A percentile compares a stretch with the other conserved stretches of the same genome.
Conservation (phyloP, 371 early-diverging fungal genomes). For the Mucor piriformis region DNA sequence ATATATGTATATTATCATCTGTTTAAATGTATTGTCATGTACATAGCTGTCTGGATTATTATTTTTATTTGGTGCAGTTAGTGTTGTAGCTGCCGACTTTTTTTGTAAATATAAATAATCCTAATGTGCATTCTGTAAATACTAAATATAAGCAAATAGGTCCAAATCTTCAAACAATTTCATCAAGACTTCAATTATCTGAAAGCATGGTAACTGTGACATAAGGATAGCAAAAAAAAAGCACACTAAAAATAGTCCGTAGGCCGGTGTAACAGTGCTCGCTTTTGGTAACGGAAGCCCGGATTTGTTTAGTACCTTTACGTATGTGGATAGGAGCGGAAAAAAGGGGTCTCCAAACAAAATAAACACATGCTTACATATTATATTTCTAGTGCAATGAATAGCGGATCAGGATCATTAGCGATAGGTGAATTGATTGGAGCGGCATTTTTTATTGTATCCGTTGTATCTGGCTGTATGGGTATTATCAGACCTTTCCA, state of each 20-base stretch:
- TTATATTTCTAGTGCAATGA: slow-evolving; percentile 65
- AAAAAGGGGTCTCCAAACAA: neutral
- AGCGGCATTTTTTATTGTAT: slow-evolving; percentile 75
- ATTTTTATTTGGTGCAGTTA: slow-evolving; percentile 63
- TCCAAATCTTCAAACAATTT: slow-evolving; percentile 63
- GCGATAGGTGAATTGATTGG: slow-evolving; percentile 86
- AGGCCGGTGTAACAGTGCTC: slow-evolving; percentile 87
- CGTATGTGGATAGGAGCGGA: slow-evolving; percentile 25
- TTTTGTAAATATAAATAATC: slow-evolving; percentile 58
- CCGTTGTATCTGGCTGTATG: slow-evolving; percentile 77
- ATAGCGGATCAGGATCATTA: slow-evolving; percentile 71
- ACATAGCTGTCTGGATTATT: slow-evolving; percentile 36
- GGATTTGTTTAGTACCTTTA: slow-evolving; percentile 79
- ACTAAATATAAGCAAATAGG: slow-evolving; percentile 27
- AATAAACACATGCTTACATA: neutral
- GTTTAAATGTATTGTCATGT: neutral
- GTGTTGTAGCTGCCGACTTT: slow-evolving; percentile 71
- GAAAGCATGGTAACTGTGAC: slow-evolving; percentile 61
- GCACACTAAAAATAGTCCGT: neutral
- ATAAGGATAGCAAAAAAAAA: neutral
- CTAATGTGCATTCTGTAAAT: neutral
- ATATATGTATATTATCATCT: no score
- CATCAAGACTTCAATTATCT: slow-evolving; percentile 60
- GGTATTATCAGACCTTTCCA: slow-evolving; percentile 68
- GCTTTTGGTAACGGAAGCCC: slow-evolving; percentile 88